These are phyloP conservation scores for Auricularia sp. DNA, from an alignment of 768 basidiomycete species.

Conservation along the genomic window DNA sequence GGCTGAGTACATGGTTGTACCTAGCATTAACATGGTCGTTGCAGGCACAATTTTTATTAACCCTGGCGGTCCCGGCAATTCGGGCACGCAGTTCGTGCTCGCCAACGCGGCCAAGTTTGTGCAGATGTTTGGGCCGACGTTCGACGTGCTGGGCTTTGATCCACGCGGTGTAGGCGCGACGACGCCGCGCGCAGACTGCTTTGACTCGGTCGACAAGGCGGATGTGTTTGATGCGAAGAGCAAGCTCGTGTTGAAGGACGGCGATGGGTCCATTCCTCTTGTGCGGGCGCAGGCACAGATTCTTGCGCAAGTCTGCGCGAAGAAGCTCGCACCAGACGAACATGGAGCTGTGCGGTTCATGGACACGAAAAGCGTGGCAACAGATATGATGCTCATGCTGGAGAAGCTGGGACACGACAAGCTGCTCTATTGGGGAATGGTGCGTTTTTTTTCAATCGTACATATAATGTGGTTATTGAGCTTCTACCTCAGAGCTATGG, in stretches of 20 bases:
- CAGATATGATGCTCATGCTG: not conserved
- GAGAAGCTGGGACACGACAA: not conserved
- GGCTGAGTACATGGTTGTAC: not conserved
- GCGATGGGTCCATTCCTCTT: no score
- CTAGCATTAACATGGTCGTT: not conserved
- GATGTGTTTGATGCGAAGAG: not conserved
- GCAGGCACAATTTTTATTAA: not conserved
- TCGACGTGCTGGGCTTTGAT: not conserved
- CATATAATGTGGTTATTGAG: not conserved
- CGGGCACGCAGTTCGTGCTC: not conserved
- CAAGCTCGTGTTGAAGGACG: not conserved
- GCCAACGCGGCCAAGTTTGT: not conserved
- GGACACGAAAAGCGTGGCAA: not conserved
- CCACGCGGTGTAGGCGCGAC: not conserved
- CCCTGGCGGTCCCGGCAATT: not conserved
- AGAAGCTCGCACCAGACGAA: not conserved
- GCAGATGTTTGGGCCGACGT: not conserved
- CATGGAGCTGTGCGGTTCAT: not conserved
- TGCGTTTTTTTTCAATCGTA: not conserved
- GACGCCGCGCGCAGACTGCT: not conserved
- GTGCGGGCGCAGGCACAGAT: no score
- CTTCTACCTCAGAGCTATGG: not conserved
- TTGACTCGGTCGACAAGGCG: not conserved
- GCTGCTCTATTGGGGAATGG: not conserved
- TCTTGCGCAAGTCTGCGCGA: no score